Conservation (phyloP, 2,329 filamentous ascomycete genomes). For the Pseudogymnoascus sp. region DNA sequence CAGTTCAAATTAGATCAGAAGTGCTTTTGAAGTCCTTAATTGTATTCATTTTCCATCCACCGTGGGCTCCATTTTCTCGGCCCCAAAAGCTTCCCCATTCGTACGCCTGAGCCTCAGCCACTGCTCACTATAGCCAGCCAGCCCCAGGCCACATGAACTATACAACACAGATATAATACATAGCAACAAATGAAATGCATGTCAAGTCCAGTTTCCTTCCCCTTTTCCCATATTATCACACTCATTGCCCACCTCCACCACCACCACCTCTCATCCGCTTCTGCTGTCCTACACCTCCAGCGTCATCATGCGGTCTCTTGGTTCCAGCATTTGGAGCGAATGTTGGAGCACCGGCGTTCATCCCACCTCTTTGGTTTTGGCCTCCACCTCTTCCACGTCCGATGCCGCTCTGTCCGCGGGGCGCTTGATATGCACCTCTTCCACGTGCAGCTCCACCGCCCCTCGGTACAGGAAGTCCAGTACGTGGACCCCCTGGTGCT, state of each 20-base stretch:
- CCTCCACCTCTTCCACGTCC: constrained; percentile 16
- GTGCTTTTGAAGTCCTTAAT: constrained; percentile 2
- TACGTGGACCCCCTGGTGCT: neutral
- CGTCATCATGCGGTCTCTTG: constrained; percentile 26
- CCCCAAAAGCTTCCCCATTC: neutral
- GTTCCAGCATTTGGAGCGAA: constrained; percentile 24
- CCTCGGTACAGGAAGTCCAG: constrained; percentile 10
- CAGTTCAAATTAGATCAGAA: neutral
- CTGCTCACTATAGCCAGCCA: neutral
- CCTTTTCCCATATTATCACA: neutral
- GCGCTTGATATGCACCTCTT: constrained; percentile 9
- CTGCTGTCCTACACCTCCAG: constrained; percentile 21
- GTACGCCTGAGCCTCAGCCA: neutral
- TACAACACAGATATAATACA: constrained; percentile 7
- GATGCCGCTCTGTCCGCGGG: constrained; percentile 12
- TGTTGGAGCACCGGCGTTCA: constrained; percentile 25
- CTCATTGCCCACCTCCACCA: neutral
- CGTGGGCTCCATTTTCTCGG: neutral
- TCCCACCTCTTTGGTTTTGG: constrained; percentile 18
- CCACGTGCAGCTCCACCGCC: neutral
- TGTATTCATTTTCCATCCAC: constrained; percentile 4
- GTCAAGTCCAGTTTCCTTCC: neutral
- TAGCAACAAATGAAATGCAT: neutral
- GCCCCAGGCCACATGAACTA: neutral
- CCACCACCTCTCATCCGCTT: constrained; percentile 35